Evolutionary conservation across 495 filamentous ascomycete genomes (phyloP), one percentile per base, ranked within the genome.

Genomic region (Penicillium pulvis): DNA sequence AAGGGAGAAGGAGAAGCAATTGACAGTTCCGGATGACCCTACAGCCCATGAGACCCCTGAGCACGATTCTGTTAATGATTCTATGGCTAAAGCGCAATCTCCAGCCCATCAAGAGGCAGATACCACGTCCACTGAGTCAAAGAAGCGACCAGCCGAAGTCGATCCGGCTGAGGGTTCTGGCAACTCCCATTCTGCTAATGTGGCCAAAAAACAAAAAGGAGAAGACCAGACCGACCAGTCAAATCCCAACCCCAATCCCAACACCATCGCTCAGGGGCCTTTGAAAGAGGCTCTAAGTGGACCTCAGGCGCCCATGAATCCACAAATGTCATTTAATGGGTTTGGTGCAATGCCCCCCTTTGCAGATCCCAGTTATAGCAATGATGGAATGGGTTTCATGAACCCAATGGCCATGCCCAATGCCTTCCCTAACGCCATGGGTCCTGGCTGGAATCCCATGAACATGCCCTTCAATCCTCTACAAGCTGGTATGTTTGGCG

Each of bases 101-200:
- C 62, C 73, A n/a, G 69, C 70, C 23, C 80, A 77, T 28, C 71
- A 76, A 58, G 64, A 67, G 23, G n/a, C 24, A 48, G 65, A 63
- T 7, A 33, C 42, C 42, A 39, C 45, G 16, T 62, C 71, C 23
- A 53, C 51, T 6, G 59, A 71, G 43, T 76, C 81, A 17, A 93
- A 88, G 75, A 97, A 97, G 77, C 86, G 94, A 16, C 81, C 88
- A 11, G 92, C 92, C 36, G 90, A 96, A 44, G 88, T 91, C 43
- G 75, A 86, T 3, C 74, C 87, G 24, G 78, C 81, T 45, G 54
- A 46, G 17, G 57, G 57, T 19, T 53, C 63, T n/a, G 61, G 51
- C 23, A 62, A 57, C n/a, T 55, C 61, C 51, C 65, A 60, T 14
- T 16, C 59, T 45, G 64, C 54, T 26, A 64, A 63, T n/a, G 46